Base-by-base conservation (phyloP, 371 early-diverging fungal species). In the Mucor sp. region DNA sequence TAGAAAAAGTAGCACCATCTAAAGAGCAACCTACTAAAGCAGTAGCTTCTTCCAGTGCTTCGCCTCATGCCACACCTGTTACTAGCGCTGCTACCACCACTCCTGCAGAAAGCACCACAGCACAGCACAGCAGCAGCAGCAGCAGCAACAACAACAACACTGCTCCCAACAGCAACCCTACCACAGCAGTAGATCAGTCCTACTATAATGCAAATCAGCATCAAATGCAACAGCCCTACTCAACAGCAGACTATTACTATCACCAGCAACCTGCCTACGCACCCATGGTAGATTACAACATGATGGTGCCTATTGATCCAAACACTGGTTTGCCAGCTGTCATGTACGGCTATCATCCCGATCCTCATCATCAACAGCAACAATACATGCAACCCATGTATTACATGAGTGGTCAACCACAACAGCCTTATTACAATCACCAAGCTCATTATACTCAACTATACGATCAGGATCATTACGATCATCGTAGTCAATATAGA, bases 301-400 rank as follows among this genome's bases (percentile, higher is more conserved):
- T 70, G 66, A 58, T 66, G 66, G 58, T 70, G 12, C 70, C 70
- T 37, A 35, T 65, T 12, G 61, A 70, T 61, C 66, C 66, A 9
- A 70, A 58, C 28, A 58, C 66, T n/a, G 66, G 62, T 19, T 39
- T 70, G 39, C 58, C 61, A 23, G 43, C 57, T 56, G 57, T 57
- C 21, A 47, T 66, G 44, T 70, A 70, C 50, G 39, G 58, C 19
- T 66, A 70, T 37, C 63, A 47, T 32, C 65, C 25, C 2, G 50
- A 43, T 4, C 65, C 19, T 17, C 65, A 58, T 14, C 65, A 30
- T 28, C 62, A 58, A 30, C 41, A 41, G 19, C 64, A 63, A 44
- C 65, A 39, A 30, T 66, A 70, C 43, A 62, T 70, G 66, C 66
- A 70, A 8, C 66, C 69, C 15, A 56, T 70, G 33, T 70, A 70